Percentiles rank a stretch among this genome's conserved stretches.
Evolutionary conservation across 2,329 filamentous ascomycete genomes (phyloP).

Genomic region (Clarireedia homoeocarpa): DNA sequence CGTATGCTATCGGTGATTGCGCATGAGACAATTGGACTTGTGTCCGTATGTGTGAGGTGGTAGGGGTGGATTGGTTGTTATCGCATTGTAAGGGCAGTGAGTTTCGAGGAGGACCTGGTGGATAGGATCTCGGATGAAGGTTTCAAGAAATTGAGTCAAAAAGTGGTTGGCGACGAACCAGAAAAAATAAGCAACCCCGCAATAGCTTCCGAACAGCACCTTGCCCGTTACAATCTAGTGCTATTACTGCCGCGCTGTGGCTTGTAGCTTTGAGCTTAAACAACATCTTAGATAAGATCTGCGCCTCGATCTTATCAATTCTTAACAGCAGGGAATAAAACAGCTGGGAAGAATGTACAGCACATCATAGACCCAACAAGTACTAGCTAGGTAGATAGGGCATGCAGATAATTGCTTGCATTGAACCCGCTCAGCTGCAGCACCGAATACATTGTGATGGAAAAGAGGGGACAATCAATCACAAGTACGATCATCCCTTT

Average conservation of each 20-base stretch:
- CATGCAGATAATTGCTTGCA: constrained; percentile 7
- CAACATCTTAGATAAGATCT: neutral
- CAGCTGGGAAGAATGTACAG: neutral
- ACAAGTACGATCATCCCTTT: neutral
- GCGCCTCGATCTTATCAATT: neutral
- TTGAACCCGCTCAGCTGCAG: constrained; percentile 8
- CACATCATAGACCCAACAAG: neutral
- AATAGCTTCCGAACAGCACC: neutral
- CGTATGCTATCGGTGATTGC: neutral
- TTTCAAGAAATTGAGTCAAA: neutral
- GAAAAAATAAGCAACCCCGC: constrained; percentile 5
- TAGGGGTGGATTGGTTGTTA: neutral
- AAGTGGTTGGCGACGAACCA: constrained; percentile 7
- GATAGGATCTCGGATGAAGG: neutral
- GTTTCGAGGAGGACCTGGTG: neutral
- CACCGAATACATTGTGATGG: neutral
- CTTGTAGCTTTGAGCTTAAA: neutral
- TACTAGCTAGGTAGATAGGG: neutral
- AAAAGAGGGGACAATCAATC: neutral
- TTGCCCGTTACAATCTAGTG: neutral
- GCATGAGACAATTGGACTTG: constrained; percentile 1
- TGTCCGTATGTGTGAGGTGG: neutral
- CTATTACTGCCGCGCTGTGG: neutral
- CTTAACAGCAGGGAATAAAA: neutral
- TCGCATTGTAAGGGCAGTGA: neutral